Evolutionary conservation across 108 stramenopile species (phyloP).

Genomic region (Nitzschia inconspicua): DNA sequence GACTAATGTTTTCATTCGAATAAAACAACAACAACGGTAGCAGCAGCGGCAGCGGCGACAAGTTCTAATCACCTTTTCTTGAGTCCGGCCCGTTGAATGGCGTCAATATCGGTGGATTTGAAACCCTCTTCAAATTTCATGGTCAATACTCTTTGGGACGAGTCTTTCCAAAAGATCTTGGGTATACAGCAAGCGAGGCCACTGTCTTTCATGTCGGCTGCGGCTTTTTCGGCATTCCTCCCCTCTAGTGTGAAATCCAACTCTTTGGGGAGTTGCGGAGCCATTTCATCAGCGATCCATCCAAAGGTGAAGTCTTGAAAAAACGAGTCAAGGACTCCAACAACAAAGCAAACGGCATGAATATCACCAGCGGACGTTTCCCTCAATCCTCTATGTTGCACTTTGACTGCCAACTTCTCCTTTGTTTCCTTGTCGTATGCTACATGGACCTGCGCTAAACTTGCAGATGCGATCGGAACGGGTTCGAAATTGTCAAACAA

Average conservation of each 20-base stretch:
- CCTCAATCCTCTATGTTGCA: slow-evolving; percentile 88
- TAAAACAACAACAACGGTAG: too few species aligned
- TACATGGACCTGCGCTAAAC: slow-evolving; percentile 89
- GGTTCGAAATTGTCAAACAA: slow-evolving; percentile 77
- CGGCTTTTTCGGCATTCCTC: slow-evolving; percentile 74
- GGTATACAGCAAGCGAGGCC: slow-evolving; percentile 80
- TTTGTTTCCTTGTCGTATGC: slow-evolving; percentile 67
- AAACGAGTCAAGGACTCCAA: slow-evolving; percentile 55
- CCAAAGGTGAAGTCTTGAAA: slow-evolving; percentile 90
- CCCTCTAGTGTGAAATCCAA: slow-evolving; percentile 91
- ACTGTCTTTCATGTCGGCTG: slow-evolving; percentile 31
- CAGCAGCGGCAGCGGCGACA: too few species aligned
- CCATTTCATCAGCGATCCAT: slow-evolving; percentile 95
- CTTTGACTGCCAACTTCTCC: slow-evolving; percentile 83
- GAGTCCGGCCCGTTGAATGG: slow-evolving; percentile 57
- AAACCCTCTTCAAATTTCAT: slow-evolving; percentile 96
- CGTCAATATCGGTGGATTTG: slow-evolving; percentile 70
- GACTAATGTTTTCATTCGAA: too few species aligned
- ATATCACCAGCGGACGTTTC: slow-evolving; percentile 86
- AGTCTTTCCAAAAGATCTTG: slow-evolving; percentile 57
- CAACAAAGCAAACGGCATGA: slow-evolving; percentile 69
- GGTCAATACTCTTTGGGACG: slow-evolving; percentile 78
- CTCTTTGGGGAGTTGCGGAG: slow-evolving; percentile 88
- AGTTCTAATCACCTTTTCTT: slow-evolving; percentile 23
- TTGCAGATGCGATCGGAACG: slow-evolving; percentile 88